These are phyloP conservation scores for Ogataea hybrid DNA, from an alignment of 1,139 yeast species.

Conservation along the genomic window DNA sequence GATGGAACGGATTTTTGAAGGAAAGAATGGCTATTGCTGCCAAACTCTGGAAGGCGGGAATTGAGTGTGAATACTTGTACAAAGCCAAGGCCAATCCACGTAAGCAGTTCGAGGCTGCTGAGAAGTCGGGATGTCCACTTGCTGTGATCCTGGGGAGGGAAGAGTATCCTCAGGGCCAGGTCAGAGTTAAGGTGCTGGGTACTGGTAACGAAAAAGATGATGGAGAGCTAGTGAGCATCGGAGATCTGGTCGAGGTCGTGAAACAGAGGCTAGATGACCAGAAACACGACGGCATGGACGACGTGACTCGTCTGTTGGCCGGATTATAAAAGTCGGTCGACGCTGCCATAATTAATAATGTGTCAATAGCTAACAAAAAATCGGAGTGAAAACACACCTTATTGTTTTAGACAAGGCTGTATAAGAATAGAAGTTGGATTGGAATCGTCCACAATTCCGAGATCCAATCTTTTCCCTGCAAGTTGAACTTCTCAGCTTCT, in stretches of 20 bases:
- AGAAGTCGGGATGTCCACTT: constrained; percentile 84
- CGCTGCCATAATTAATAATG: constrained; percentile 5
- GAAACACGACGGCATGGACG: constrained; percentile 40
- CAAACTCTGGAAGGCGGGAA: constrained; percentile 80
- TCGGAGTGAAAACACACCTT: constrained; percentile 3
- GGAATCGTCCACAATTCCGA: background rate
- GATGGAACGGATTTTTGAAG: constrained; percentile 86
- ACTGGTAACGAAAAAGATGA: constrained; percentile 79
- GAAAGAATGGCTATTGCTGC: constrained; percentile 89
- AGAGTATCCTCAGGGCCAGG: constrained; percentile 76
- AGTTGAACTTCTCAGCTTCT: background rate
- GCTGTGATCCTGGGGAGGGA: constrained; percentile 96
- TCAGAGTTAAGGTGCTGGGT: constrained; percentile 84
- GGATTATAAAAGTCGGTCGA: constrained; percentile 38
- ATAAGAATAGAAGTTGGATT: constrained; percentile 4
- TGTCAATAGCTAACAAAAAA: constrained; percentile 2
- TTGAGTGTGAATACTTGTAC: constrained; percentile 87
- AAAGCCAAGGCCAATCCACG: constrained; percentile 91
- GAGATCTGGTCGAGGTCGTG: constrained; percentile 56
- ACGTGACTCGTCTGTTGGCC: constrained; percentile 57
- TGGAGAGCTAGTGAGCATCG: constrained; percentile 73
- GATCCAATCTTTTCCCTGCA: background rate
- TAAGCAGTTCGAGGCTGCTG: constrained; percentile 97
- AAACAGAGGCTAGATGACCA: constrained; percentile 47
- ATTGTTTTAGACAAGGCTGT: constrained; percentile 1